Conservation (phyloP, 768 basidiomycete species). For the Candolleomyces efflorescens region DNA sequence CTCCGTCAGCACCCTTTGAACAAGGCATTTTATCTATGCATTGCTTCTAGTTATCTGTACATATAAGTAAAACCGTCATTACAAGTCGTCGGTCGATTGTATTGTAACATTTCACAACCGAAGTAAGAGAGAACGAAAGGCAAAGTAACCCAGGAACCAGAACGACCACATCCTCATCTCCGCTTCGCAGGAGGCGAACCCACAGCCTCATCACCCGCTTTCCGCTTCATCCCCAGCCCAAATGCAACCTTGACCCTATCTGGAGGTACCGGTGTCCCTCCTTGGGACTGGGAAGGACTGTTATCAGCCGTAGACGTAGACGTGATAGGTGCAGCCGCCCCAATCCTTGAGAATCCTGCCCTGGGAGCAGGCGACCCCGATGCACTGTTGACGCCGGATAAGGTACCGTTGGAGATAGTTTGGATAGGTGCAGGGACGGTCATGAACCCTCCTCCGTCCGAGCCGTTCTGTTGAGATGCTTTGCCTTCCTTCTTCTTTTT, state of each 20-base stretch:
- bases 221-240: constrained; percentile 76
- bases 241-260: constrained; percentile 76
- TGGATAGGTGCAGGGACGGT: constrained; percentile 60
- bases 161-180: constrained; percentile 22
- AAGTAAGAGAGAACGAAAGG: too few relatives aligned
- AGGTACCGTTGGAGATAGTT: constrained; percentile 38
- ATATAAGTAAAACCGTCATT: too few relatives aligned
- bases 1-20: constrained; percentile 61
- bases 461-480: constrained; percentile 38
- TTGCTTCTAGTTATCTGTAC: too few relatives aligned
- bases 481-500: constrained; percentile 80
- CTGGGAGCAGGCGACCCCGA: constrained; percentile 63
- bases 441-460: constrained; percentile 63
- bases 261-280: constrained; percentile 53
- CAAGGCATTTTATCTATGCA: not conserved
- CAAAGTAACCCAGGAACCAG: too few relatives aligned
- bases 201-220: constrained; percentile 66
- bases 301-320: constrained; percentile 12
- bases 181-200: constrained; percentile 67
- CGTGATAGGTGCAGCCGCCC: constrained; percentile 25
- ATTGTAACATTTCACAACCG: too few relatives aligned
- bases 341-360: constrained; percentile 77
- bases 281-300: constrained; percentile 25
- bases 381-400: constrained; percentile 39
- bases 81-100: too few relatives aligned